Base-by-base conservation (phyloP, 345 rosid genomes). In the Erucastrum elatum region DNA sequence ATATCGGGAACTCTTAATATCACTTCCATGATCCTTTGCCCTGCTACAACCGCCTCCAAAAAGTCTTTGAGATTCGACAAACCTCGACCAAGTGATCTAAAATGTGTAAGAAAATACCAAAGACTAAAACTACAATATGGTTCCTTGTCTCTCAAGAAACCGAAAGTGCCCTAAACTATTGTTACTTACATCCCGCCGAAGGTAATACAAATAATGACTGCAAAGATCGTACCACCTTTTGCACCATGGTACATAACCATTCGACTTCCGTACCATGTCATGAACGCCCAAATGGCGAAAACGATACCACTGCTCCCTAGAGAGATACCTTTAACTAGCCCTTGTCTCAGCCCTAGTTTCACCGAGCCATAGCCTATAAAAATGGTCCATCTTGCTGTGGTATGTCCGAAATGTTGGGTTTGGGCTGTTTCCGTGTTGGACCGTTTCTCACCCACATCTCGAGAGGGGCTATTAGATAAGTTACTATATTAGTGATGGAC, bases 191-290 rank as follows among this genome's bases (percentile, higher is more conserved):
- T 84, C 81, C 95, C 97, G 55, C 98, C 98, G 35, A 83, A 92
- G 71, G 88, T 85, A 35, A 94, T 87, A n/a, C 91, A 90, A 82
- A 87, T 81, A 79, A 87, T 87, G 2, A 96, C 96, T 0, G 94
- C 84, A 82, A 83, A 94, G 4, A 96, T 87, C 72, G 91, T 91
- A 55, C 98, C 98, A 25, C 98, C 98, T 76, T 94, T 92, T 0
- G 88, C 88, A 72, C 85, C 87, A 33, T 94, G 91, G 44, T 89
- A 82, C 87, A 96, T 84, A 79, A 94, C 90, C 80, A 94, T 86
- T 75, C 86, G 93, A 71, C 98, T 94, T 5, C 95, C 97, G 8
- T 91, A 88, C 98, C 98, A 94, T 80, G 88, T 88, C 70, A 94
- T 90, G 77, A 94, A 94, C 1, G 90, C 97, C 95, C 97, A 89